Evolutionary conservation across 441 rosid species (phyloP), one percentile per base, ranked within the genome.

Genomic region (Syzygium malaccense): DNA sequence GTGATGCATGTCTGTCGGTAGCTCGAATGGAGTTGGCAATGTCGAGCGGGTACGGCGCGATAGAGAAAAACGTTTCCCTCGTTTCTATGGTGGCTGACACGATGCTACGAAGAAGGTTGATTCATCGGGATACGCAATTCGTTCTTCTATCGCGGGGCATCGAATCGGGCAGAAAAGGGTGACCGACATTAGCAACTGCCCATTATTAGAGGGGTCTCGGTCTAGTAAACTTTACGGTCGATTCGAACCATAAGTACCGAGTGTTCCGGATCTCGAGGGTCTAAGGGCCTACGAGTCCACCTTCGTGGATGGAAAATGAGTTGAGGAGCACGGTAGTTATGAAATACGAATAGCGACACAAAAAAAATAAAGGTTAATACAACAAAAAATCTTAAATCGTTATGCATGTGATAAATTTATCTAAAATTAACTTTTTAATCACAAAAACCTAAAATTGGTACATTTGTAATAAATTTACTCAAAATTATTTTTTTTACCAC

Each of bases 201-300:
- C 75, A 30, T 64, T 64, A 17, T 30, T 30, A 8, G 9, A 68
- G 14, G 49, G 37, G 25, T 71, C 25, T 71, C 4, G n/a, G 1
- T 37, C 13, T 0, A 12, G 9, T 11, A 17, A 20, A 37, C 0
- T 0, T 0, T 20, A 23, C 0, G 0, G 12, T 75, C 0, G 7
- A 75, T 37, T 71, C 5, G 14, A 37, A 2, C 7, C 48, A 11
- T 71, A 37, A 71, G 8, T 11, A 20, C 3, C 3, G 6, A 71
- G 15, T 20, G 6, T 33, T 68, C 14, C 5, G 19, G 1, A 32
- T 64, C 33, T 30, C 11, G 2, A 17, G 1, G 48, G 79, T 68
- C 48, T 10, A 68, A 71, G 49, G 49, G 8, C 48, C 28, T 30
- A 33, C 33, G 33, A 33, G 33, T 33, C 33, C 33, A 33, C 33